Percentiles rank a stretch among this genome's conserved stretches.
Conservation (phyloP, 2,329 filamentous ascomycete genomes). For the Neurospora crassa region DNA sequence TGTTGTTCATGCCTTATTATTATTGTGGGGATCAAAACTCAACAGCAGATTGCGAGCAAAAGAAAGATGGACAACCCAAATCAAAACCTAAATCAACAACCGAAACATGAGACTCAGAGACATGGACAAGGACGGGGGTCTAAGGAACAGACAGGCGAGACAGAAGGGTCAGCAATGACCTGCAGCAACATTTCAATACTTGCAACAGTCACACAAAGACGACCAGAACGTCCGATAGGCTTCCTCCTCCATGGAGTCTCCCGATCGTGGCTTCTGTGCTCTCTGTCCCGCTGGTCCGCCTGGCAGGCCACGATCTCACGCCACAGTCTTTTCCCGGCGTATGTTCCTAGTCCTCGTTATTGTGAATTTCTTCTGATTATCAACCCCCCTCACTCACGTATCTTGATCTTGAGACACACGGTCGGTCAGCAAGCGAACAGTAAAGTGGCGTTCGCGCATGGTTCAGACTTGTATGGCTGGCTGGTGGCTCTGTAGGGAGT, state of each 20-base stretch:
- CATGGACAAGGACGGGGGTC: background rate
- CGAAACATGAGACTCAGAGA: background rate
- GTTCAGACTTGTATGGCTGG: background rate
- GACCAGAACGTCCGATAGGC: background rate
- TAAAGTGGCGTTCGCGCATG: background rate
- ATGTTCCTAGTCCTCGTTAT: background rate
- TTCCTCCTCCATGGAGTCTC: background rate
- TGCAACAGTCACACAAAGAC: background rate
- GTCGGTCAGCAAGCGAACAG: background rate
- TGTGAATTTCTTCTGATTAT: background rate
- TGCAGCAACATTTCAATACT: background rate
- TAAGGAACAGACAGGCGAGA: background rate
- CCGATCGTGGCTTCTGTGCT: background rate
- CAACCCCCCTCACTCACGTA: background rate
- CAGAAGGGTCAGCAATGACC: background rate
- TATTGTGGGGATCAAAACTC: background rate
- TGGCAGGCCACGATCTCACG: background rate
- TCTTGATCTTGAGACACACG: background rate
- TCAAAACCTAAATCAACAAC: background rate
- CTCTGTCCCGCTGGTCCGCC: background rate
- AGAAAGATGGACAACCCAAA: background rate
- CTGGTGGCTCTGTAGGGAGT: background rate
- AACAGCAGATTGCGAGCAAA: background rate
- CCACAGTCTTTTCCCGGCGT: background rate
- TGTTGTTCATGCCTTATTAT: background rate